A percentile compares a stretch with the other conserved stretches of the same genome.
phyloP scores from a whole-genome alignment of 129 eudicot species.

The Cynara cardunculus region DNA sequence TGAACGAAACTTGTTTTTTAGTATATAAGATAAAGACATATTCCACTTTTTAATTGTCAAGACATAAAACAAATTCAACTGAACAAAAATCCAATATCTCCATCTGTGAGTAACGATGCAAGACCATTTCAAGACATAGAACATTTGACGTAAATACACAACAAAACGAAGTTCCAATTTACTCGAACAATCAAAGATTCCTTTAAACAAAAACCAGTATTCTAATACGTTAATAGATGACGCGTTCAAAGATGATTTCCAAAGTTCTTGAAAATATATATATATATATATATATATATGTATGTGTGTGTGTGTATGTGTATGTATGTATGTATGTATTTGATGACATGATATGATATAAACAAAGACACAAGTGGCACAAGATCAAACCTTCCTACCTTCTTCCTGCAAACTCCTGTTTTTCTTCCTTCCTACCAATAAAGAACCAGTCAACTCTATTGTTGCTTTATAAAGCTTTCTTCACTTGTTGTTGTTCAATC shows the following conservation, averaged over 20 bases:
- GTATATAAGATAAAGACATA: no score
- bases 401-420: conserved; percentile 2
- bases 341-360: neutral
- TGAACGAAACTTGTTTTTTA: neutral
- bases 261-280: neutral
- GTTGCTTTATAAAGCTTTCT: conserved; percentile 16
- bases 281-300: neutral
- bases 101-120: neutral
- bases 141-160: neutral
- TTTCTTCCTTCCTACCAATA: neutral
- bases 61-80: neutral
- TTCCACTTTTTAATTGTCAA: no score
- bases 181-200: neutral
- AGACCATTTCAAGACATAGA: neutral
- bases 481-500: neutral
- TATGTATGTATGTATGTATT: neutral
- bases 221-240: neutral
- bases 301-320: neutral
- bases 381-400: conserved; percentile 8
- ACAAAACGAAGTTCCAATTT: neutral
- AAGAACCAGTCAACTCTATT: conserved; percentile 26
- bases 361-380: conserved; percentile 16
- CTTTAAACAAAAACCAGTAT: neutral
- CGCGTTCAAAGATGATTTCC: neutral
- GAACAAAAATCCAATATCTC: no score